Percentiles rank a stretch among this genome's conserved stretches.
These are phyloP conservation scores for Emergomyces pasteurianus DNA, from an alignment of 2,329 filamentous ascomycete species.

Conservation along the genomic window DNA sequence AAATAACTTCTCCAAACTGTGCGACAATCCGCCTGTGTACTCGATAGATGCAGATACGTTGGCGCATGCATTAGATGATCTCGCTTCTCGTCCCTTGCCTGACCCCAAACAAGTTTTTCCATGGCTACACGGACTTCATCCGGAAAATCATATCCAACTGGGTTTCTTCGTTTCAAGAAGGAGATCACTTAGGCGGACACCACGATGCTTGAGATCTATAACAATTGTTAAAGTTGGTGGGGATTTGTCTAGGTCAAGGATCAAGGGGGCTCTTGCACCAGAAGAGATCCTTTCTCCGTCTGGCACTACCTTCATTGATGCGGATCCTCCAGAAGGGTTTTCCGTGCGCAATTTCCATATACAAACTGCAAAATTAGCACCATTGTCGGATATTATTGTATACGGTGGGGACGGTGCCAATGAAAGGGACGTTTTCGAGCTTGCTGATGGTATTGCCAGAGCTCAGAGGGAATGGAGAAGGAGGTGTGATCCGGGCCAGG, in stretches of 20 bases:
- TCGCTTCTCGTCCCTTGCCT: conserved; percentile 68
- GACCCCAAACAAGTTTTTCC: conserved; percentile 82
- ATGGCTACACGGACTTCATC: conserved; percentile 89
- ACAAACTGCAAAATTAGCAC: conserved; percentile 75
- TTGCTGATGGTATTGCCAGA: conserved; percentile 52
- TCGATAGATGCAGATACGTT: conserved; percentile 58
- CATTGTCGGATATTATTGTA: conserved; percentile 81
- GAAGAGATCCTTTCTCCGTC: conserved; percentile 60
- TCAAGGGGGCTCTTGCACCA: conserved; percentile 78
- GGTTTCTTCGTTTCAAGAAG: conserved; percentile 76
- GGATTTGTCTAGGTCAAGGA: conserved; percentile 57
- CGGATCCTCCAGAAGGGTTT: conserved; percentile 81
- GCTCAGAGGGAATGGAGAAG: conserved; percentile 68
- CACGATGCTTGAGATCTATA: conserved; percentile 66
- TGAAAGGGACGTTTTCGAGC: conserved; percentile 52
- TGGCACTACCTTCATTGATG: conserved; percentile 58
- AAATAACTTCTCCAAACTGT: conserved; percentile 47
- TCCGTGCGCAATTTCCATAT: conserved; percentile 97
- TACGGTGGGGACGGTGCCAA: conserved; percentile 63
- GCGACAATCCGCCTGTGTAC: conserved; percentile 52
- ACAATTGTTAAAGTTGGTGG: conserved; percentile 84
- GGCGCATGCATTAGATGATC: conserved; percentile 60
- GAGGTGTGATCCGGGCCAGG: conserved; percentile 46
- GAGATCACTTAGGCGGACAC: conserved; percentile 56
- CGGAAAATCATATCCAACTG: conserved; percentile 76